Conservation (phyloP, 1,139 yeast species). For the Saccharomyces hybrid region DNA sequence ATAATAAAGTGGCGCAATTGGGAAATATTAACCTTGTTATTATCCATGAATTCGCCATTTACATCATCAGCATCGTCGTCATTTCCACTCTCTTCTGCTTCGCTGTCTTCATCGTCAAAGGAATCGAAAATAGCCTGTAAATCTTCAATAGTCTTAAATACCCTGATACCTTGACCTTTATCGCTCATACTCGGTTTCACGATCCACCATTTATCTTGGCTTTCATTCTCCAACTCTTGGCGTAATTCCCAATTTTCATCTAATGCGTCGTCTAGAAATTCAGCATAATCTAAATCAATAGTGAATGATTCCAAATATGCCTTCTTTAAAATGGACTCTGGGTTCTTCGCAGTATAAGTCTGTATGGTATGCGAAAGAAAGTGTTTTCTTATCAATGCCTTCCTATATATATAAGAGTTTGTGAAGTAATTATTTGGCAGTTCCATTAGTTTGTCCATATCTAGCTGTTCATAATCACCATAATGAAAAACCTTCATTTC, state of each 20-base stretch:
- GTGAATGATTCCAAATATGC: slow-evolving; percentile 73
- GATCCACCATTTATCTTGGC: slow-evolving; percentile 68
- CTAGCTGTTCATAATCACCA: slow-evolving; percentile 85
- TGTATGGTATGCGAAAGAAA: slow-evolving; percentile 75
- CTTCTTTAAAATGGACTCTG: slow-evolving; percentile 48
- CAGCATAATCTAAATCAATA: slow-evolving; percentile 92
- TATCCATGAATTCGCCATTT: slow-evolving; percentile 34
- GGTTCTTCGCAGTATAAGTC: slow-evolving; percentile 66
- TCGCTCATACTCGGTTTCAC: slow-evolving; percentile 96
- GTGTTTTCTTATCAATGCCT: slow-evolving; percentile 85
- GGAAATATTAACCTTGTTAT: slow-evolving; percentile 59
- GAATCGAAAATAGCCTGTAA: slow-evolving; percentile 76
- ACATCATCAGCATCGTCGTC: slow-evolving; percentile 33
- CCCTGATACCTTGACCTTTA: slow-evolving; percentile 88
- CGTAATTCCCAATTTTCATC: slow-evolving; percentile 88
- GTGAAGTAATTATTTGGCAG: slow-evolving; percentile 47
- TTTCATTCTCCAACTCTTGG: slow-evolving; percentile 58
- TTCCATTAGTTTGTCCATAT: slow-evolving; percentile 48
- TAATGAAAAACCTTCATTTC: slow-evolving; percentile 51
- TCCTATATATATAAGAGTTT: slow-evolving; percentile 78
- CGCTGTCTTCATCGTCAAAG: slow-evolving; percentile 62
- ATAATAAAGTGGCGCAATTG: slow-evolving; percentile 87
- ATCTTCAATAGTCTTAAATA: slow-evolving; percentile 71
- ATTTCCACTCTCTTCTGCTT: slow-evolving; percentile 46
- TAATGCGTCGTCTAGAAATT: slow-evolving; percentile 83